Evolutionary conservation across 805 yeast genomes (phyloP).

Genomic region (Wickerhamomyces strasburgensis): DNA sequence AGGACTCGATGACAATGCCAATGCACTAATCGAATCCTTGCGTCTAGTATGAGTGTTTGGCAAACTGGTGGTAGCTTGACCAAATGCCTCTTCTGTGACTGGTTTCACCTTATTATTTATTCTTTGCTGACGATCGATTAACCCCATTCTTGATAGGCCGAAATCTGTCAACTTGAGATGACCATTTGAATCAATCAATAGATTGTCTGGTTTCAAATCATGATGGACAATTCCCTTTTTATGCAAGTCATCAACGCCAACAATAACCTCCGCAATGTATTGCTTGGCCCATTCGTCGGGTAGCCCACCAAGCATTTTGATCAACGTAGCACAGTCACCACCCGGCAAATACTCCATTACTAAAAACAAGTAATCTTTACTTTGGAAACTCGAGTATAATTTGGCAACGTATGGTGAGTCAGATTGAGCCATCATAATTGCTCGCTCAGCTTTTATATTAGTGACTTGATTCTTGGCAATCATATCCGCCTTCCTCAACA

Average conservation of each 20-base stretch:
- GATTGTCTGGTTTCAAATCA: conserved; percentile 92
- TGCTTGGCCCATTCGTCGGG: conserved; percentile 84
- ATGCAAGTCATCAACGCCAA: conserved; percentile 89
- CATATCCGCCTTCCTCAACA: conserved; percentile 89
- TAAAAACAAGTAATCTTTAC: conserved; percentile 75
- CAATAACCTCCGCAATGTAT: conserved; percentile 84
- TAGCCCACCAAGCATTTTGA: conserved; percentile 75
- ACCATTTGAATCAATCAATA: conserved; percentile 79
- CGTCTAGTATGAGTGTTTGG: conserved; percentile 10
- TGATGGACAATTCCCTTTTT: conserved; percentile 86
- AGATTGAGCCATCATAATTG: conserved; percentile 96
- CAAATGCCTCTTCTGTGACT: conserved; percentile 21
- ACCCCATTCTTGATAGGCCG: conserved; percentile 87
- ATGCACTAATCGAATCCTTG: conserved; percentile 20
- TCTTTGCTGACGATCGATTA: conserved; percentile 69
- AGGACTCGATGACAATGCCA: conserved; percentile 12
- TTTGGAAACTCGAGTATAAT: conserved; percentile 83
- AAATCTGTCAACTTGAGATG: conserved; percentile 93
- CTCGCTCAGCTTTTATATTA: conserved; percentile 91
- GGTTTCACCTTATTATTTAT: conserved; percentile 6
- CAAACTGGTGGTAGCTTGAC: conserved; percentile 11
- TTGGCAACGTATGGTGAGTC: conserved; percentile 92
- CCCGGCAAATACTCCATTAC: conserved; percentile 97
- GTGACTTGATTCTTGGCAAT: conserved; percentile 94
- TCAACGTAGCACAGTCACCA: conserved; percentile 87